These are phyloP conservation scores for Apiospora aurea DNA, from an alignment of 2,329 filamentous ascomycete species.

Conservation along the genomic window DNA sequence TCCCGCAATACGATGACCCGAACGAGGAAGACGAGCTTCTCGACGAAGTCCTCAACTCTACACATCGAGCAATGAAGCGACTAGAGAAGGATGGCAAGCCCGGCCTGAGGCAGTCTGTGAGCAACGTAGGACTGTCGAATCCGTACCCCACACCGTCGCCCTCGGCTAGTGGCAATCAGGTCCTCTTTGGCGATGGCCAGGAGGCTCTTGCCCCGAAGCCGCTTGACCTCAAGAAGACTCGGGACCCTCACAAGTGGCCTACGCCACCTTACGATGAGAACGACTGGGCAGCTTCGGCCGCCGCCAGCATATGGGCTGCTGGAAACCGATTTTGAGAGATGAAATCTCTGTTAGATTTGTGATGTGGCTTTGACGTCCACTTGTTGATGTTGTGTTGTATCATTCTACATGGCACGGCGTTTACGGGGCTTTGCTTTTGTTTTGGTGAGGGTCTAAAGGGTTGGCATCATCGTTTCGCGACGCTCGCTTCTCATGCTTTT, in stretches of 20 bases:
- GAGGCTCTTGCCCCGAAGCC: conserved; percentile 73
- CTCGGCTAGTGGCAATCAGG: conserved; percentile 82
- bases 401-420: conserved; percentile 45
- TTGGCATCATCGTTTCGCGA: conserved; percentile 23
- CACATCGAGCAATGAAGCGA: conserved; percentile 75
- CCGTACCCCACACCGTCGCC: conserved; percentile 74
- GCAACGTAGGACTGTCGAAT: conserved; percentile 66
- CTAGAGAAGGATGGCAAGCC: conserved; percentile 65
- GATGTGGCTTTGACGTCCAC: neutral
- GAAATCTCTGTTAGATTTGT: conserved; percentile 3
- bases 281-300: conserved; percentile 86
- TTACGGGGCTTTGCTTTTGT: conserved; percentile 33
- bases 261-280: conserved; percentile 94
- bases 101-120: conserved; percentile 67
- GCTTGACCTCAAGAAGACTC: conserved; percentile 69
- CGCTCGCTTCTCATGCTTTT: conserved; percentile 23
- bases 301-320: conserved; percentile 81
- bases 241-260: conserved; percentile 76
- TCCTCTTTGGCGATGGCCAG: conserved; percentile 73
- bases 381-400: conserved; percentile 34
- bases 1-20: conserved; percentile 89
- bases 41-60: conserved; percentile 84
- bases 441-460: conserved; percentile 22
- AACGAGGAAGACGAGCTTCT: conserved; percentile 96
- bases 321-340: conserved; percentile 60